These are phyloP conservation scores for Theobroma cacao DNA, from an alignment of 345 rosid species.

Conservation along the genomic window DNA sequence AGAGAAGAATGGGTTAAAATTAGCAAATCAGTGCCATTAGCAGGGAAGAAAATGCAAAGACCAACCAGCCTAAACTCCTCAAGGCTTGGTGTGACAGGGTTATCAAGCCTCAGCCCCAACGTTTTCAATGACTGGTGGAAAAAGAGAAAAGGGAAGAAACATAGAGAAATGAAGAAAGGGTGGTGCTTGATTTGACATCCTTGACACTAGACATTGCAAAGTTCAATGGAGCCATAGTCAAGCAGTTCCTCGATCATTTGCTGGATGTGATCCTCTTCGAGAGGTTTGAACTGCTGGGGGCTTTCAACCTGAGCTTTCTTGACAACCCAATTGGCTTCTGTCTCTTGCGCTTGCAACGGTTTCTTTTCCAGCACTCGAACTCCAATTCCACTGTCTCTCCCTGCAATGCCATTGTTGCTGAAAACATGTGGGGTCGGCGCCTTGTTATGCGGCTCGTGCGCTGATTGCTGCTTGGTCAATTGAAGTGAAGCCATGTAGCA, in stretches of 20 bases:
- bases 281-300: constrained; percentile 41
- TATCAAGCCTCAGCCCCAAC: background rate
- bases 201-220: constrained; percentile 45
- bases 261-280: constrained; percentile 90
- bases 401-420: constrained; percentile 23
- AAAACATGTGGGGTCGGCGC: constrained; percentile 23
- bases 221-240: constrained; percentile 79
- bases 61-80: background rate
- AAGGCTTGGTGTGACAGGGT: background rate
- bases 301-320: constrained; percentile 36
- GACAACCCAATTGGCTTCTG: constrained; percentile 43
- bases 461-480: constrained; percentile 59
- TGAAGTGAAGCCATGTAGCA: constrained; percentile 97
- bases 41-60: background rate
- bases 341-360: constrained; percentile 31
- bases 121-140: background rate
- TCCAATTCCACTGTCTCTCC: constrained; percentile 25
- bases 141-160: background rate
- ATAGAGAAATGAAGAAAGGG: background rate
- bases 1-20: constrained; percentile 36
- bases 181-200: background rate
- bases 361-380: constrained; percentile 26
- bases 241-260: constrained; percentile 96
- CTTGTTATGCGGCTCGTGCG: constrained; percentile 22
- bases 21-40: constrained; percentile 27